Conservation (phyloP, 768 basidiomycete species). For the Kwoniella botswanensis region DNA sequence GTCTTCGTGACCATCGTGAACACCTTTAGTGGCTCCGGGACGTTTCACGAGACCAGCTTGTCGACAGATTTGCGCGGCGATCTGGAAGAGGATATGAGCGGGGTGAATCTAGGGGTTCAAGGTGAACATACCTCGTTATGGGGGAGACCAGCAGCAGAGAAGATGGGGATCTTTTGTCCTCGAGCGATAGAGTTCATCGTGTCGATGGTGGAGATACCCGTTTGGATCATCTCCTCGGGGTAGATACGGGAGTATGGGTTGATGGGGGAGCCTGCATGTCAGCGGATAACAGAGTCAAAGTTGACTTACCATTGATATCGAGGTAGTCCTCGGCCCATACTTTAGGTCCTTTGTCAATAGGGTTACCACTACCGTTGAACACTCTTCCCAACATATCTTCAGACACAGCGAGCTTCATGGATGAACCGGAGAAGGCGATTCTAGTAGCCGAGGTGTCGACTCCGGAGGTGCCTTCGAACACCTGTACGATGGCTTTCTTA, state of each 20-base stretch:
- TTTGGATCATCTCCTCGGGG: conserved; percentile 99
- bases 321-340: conserved; percentile 99
- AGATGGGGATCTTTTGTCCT: conserved; percentile 99
- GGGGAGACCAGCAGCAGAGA: conserved; percentile 94
- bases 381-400: conserved; percentile 99
- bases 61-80: conserved; percentile 99
- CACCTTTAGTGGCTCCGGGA: conserved; percentile 81
- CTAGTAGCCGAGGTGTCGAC: conserved; percentile 97
- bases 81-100: conserved; percentile 62
- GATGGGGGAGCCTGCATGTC: conserved; percentile 82
- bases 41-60: conserved; percentile 97
- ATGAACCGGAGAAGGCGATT: conserved; percentile 96
- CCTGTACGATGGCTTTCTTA: conserved; percentile 97
- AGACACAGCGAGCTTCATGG: conserved; percentile 98
- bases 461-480: conserved; percentile 94
- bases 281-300: neutral
- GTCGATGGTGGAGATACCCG: conserved; percentile 89
- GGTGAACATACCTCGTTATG: conserved; percentile 83
- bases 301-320: conserved; percentile 88
- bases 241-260: conserved; percentile 80
- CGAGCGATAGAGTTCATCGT: conserved; percentile 87
- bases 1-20: conserved; percentile 98
- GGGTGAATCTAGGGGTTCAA: neutral
- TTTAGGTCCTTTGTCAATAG: conserved; percentile 97
- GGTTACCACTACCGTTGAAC: conserved; percentile 97